Percentiles rank a stretch among this genome's conserved stretches.
phyloP scores from a whole-genome alignment of 257 asterid genomes.

The Nicotiana knightiana region DNA sequence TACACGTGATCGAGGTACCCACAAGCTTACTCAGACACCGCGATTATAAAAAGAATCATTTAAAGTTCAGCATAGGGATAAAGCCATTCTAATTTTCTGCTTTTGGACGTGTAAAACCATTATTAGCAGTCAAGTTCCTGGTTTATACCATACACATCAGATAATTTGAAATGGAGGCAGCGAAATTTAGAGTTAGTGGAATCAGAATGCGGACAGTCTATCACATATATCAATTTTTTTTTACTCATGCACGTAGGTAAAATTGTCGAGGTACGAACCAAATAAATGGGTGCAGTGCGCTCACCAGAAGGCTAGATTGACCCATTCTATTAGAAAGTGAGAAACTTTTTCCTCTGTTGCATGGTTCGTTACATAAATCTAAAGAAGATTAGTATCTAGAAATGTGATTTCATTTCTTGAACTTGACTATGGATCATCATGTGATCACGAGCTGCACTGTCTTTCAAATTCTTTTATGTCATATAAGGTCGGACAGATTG shows the following conservation, averaged over 20 bases:
- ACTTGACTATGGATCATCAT: not conserved
- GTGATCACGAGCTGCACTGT: not conserved
- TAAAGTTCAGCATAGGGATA: not conserved
- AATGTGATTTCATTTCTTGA: not conserved
- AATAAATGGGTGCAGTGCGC: not conserved
- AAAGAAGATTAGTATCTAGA: not conserved
- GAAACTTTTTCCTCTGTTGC: not conserved
- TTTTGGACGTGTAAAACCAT: not conserved
- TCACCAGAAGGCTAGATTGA: not conserved
- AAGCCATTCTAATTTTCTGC: not conserved
- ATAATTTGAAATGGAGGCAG: no score
- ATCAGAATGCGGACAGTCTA: not conserved
- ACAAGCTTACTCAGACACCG: no score
- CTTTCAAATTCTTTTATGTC: not conserved
- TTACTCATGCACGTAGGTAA: not conserved
- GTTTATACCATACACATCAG: not conserved
- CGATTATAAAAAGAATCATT: not conserved
- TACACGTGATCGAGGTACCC: no score
- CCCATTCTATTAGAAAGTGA: not conserved
- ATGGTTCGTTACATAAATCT: not conserved
- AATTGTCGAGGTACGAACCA: not conserved
- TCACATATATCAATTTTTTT: not conserved
- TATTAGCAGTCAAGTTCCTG: not conserved
- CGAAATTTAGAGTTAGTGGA: not conserved
- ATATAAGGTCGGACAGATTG: not conserved